Conservation (phyloP, 2,329 filamentous ascomycete genomes). For the Beauveria rudraprayagi region DNA sequence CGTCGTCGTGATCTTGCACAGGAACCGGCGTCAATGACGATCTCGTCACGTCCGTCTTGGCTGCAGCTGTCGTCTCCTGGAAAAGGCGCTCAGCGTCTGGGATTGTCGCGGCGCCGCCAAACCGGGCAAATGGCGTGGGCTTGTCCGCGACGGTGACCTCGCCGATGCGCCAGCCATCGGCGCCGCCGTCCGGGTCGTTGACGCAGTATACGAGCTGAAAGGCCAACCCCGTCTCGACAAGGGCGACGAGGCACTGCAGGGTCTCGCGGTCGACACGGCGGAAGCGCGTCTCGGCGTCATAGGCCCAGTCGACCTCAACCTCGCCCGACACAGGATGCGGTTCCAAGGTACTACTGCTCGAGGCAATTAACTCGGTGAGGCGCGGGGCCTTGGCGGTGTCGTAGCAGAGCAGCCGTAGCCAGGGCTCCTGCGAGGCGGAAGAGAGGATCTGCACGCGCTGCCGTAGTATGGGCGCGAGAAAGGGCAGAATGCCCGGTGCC, state of each 20-base stretch:
- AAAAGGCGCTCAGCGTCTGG: slow-evolving; percentile 54
- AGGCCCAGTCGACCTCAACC: slow-evolving; percentile 64
- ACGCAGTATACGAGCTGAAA: slow-evolving; percentile 64
- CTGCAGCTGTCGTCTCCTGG: slow-evolving; percentile 21
- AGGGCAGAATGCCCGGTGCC: slow-evolving; percentile 46
- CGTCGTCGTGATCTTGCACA: slow-evolving; percentile 15
- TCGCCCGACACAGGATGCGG: slow-evolving; percentile 77
- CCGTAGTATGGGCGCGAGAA: slow-evolving; percentile 57
- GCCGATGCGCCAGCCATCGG: slow-evolving; percentile 62
- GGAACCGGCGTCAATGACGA: slow-evolving; percentile 5
- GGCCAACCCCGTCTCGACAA: slow-evolving; percentile 53
- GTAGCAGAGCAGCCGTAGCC: slow-evolving; percentile 68
- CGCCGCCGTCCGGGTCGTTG: slow-evolving; percentile 51
- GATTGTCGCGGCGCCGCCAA: slow-evolving; percentile 44
- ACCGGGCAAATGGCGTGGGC: slow-evolving; percentile 41
- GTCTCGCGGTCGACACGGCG: slow-evolving; percentile 68
- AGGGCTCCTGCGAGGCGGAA: slow-evolving; percentile 51
- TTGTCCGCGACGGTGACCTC: slow-evolving; percentile 57
- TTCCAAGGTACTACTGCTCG: slow-evolving; percentile 51
- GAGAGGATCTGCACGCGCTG: slow-evolving; percentile 61
- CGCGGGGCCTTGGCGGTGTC: slow-evolving; percentile 47
- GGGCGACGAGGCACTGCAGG: slow-evolving; percentile 56
- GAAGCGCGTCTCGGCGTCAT: slow-evolving; percentile 55
- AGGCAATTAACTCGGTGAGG: slow-evolving; percentile 51
- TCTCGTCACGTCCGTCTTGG: slow-evolving; percentile 12